These are phyloP conservation scores for Melastoma candidum DNA, from an alignment of 441 rosid genomes.

Conservation along the genomic window DNA sequence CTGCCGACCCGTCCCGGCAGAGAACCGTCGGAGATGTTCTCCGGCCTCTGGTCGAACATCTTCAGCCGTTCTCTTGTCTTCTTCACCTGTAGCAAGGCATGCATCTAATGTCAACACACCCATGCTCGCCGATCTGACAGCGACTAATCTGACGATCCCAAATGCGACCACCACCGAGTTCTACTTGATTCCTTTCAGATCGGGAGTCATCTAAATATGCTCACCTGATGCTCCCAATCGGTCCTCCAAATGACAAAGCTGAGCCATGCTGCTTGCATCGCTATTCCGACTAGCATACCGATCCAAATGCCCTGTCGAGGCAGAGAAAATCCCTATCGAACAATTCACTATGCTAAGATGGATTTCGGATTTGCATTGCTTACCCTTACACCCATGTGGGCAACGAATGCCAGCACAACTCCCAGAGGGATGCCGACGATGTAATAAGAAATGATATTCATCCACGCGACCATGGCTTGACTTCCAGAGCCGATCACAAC, in stretches of 20 bases:
- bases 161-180: too few species aligned
- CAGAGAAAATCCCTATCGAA: background rate
- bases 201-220: background rate
- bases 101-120: too few species aligned
- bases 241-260: constrained; percentile 16
- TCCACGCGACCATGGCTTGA: constrained; percentile 31
- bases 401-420: constrained; percentile 25
- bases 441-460: constrained; percentile 32
- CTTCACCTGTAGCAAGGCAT: constrained; percentile 18
- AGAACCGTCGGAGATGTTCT: constrained; percentile 8
- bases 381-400: constrained; percentile 20
- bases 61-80: constrained; percentile 26
- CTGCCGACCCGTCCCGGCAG: background rate
- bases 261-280: constrained; percentile 7
- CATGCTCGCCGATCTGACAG: too few species aligned
- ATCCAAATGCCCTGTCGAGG: constrained; percentile 14
- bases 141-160: too few species aligned
- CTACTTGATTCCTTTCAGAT: background rate
- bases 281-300: constrained; percentile 16
- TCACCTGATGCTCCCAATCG: constrained; percentile 21
- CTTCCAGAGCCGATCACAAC: constrained; percentile 37
- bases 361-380: background rate
- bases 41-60: constrained; percentile 14
- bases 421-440: constrained; percentile 36
- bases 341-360: background rate